Evolutionary conservation across 306 rosid genomes (phyloP).

Genomic region (Cyclanthera cordifolia): DNA sequence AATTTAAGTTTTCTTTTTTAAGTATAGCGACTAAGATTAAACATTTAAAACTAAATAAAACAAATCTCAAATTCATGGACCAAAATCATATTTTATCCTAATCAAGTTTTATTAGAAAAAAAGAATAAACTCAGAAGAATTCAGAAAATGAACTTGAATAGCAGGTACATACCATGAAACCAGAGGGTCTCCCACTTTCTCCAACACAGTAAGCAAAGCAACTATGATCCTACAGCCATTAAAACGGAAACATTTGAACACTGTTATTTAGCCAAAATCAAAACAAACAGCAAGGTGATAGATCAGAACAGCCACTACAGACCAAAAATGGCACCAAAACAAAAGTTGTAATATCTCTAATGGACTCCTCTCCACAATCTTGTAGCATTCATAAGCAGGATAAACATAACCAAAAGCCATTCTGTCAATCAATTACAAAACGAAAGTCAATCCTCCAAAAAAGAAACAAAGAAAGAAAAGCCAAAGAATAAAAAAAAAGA

Average conservation of each 20-base stretch:
- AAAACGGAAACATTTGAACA: neutral
- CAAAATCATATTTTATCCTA: no score
- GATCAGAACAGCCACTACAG: neutral
- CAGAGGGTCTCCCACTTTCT: conserved; percentile 28
- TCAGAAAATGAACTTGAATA: neutral
- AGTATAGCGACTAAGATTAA: no score
- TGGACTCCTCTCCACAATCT: conserved; percentile 19
- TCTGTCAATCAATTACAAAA: conserved; percentile 13
- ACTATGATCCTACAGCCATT: conserved; percentile 21
- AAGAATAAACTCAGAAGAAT: neutral
- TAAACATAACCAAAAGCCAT: conserved; percentile 36
- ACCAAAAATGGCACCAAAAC: conserved; percentile 35
- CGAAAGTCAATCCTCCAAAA: neutral
- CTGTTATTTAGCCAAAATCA: neutral
- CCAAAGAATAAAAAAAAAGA: neutral
- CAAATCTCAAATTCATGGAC: no score
- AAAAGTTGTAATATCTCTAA: conserved; percentile 22
- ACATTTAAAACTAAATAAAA: no score
- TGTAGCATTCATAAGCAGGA: conserved; percentile 37
- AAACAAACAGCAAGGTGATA: neutral
- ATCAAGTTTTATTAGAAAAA: no score
- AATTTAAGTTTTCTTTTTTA: no score
- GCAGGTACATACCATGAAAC: conserved; percentile 24
- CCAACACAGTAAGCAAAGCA: conserved; percentile 22
- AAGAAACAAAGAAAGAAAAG: neutral